These are phyloP conservation scores for Cephalotrichum gorgonifer DNA, from an alignment of 2,329 filamentous ascomycete species.

Conservation along the genomic window DNA sequence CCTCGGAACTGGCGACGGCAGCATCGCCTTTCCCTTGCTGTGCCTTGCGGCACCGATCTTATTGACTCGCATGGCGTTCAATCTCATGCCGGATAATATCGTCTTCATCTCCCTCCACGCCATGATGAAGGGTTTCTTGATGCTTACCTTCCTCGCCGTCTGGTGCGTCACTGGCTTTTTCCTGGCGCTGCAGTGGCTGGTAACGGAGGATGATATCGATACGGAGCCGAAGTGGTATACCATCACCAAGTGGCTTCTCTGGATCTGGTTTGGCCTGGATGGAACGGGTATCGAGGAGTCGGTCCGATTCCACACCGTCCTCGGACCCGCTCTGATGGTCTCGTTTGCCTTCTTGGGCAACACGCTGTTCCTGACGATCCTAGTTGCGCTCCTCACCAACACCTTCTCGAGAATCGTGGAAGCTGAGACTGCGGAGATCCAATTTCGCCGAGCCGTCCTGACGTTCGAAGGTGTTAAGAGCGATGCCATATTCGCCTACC, in stretches of 20 bases:
- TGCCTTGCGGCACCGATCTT: slow-evolving; percentile 67
- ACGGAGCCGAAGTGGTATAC: neutral
- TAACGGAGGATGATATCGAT: neutral
- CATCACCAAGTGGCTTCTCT: slow-evolving; percentile 80
- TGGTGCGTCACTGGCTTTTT: slow-evolving; percentile 83
- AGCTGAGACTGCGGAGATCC: slow-evolving; percentile 73
- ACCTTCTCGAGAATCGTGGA: slow-evolving; percentile 70
- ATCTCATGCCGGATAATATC: slow-evolving; percentile 72
- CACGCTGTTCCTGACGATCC: slow-evolving; percentile 75
- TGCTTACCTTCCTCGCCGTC: slow-evolving; percentile 61
- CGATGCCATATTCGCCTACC: slow-evolving; percentile 73
- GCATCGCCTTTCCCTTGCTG: slow-evolving; percentile 69
- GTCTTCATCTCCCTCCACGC: slow-evolving; percentile 71
- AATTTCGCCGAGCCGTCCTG: slow-evolving; percentile 69
- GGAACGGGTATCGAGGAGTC: slow-evolving; percentile 53
- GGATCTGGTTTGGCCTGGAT: slow-evolving; percentile 85
- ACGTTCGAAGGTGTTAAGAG: slow-evolving; percentile 84
- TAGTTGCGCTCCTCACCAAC: slow-evolving; percentile 78
- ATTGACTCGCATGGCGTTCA: slow-evolving; percentile 74
- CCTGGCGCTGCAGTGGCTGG: slow-evolving; percentile 67
- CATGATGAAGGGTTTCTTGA: slow-evolving; percentile 80
- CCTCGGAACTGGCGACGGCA: slow-evolving; percentile 34
- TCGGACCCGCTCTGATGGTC: slow-evolving; percentile 72
- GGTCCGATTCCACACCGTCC: slow-evolving; percentile 62
- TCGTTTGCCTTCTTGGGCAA: slow-evolving; percentile 79